Evolutionary conservation across 495 filamentous ascomycete species (phyloP).

Genomic region (Lentithecium fluviatile): DNA sequence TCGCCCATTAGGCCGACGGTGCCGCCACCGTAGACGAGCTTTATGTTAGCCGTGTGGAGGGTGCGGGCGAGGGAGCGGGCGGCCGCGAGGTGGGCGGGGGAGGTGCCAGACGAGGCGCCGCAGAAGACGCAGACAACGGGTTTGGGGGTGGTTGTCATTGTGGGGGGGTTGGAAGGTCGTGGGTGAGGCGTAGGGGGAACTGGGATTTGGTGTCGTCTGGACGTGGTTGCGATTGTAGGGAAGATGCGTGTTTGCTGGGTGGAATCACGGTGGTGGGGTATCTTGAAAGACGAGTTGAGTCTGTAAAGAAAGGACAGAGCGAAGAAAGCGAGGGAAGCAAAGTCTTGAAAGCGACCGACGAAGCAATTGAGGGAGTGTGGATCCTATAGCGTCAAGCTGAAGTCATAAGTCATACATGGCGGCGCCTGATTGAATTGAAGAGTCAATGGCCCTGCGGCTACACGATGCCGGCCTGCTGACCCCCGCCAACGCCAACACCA

Average conservation of each 20-base stretch:
- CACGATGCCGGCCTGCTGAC: too few species aligned
- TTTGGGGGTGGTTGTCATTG: constrained; percentile 31
- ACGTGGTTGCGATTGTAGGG: constrained; percentile 17
- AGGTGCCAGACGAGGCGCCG: constrained; percentile 69
- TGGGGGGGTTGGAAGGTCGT: constrained; percentile 1
- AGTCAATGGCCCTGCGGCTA: too few species aligned
- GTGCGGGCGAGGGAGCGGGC: constrained; percentile 73
- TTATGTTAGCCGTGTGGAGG: constrained; percentile 71
- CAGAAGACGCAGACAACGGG: constrained; percentile 76
- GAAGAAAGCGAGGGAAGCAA: background rate
- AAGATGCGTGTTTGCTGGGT: too few species aligned
- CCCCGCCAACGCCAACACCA: too few species aligned
- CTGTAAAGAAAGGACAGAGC: background rate
- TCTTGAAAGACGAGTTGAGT: too few species aligned
- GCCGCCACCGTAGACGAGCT: constrained; percentile 90
- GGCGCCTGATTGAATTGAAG: too few species aligned
- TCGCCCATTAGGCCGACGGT: constrained; percentile 95
- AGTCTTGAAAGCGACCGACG: background rate
- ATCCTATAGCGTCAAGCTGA: too few species aligned
- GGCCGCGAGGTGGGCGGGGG: constrained; percentile 66
- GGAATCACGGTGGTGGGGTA: background rate
- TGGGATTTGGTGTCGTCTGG: too few species aligned
- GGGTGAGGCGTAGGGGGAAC: too few species aligned
- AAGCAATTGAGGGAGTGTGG: background rate
- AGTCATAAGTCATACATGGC: too few species aligned